Percentiles rank a stretch among this genome's conserved stretches.
phyloP scores from a whole-genome alignment of 2,329 filamentous ascomycete species.

The Helminthosporium solani region DNA sequence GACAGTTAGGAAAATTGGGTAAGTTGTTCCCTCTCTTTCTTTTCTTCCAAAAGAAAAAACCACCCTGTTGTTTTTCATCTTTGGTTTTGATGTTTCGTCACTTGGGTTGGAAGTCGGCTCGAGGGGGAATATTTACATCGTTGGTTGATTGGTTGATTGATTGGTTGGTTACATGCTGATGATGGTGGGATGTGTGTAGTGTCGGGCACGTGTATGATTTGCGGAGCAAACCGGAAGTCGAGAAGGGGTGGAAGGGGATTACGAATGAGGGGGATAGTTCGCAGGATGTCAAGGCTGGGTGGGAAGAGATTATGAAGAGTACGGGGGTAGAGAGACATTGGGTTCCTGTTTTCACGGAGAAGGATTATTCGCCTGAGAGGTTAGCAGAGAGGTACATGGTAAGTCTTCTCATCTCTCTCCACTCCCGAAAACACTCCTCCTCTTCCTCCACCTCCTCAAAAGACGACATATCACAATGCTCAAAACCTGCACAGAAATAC shows the following conservation, averaged over 20 bases:
- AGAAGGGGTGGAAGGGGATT: slow-evolving; percentile 35
- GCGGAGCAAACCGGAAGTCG: slow-evolving; percentile 62
- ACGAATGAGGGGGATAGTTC: slow-evolving; percentile 36
- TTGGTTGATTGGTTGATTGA: too few relatives aligned
- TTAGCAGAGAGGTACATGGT: slow-evolving; percentile 59
- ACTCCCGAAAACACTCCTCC: not conserved
- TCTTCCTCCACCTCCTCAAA: not conserved
- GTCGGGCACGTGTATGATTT: slow-evolving; percentile 69
- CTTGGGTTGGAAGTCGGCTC: too few relatives aligned
- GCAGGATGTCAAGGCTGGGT: slow-evolving; percentile 30
- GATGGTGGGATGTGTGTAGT: not conserved
- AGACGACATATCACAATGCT: too few relatives aligned
- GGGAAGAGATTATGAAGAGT: slow-evolving; percentile 26
- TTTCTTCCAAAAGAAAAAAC: not conserved
- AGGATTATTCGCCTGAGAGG: slow-evolving; percentile 63
- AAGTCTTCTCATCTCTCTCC: not conserved
- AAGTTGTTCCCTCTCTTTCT: not conserved
- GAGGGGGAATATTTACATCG: too few relatives aligned
- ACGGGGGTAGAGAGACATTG: slow-evolving; percentile 56
- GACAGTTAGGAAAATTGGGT: slow-evolving; percentile 45
- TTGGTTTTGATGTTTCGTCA: too few relatives aligned
- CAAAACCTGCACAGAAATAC: slow-evolving; percentile 53
- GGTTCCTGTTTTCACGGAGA: slow-evolving; percentile 63
- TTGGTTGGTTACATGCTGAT: too few relatives aligned
- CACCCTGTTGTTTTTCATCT: too few relatives aligned